phyloP scores from a whole-genome alignment of 495 filamentous ascomycete species.

The Venustampulla echinocandica region DNA sequence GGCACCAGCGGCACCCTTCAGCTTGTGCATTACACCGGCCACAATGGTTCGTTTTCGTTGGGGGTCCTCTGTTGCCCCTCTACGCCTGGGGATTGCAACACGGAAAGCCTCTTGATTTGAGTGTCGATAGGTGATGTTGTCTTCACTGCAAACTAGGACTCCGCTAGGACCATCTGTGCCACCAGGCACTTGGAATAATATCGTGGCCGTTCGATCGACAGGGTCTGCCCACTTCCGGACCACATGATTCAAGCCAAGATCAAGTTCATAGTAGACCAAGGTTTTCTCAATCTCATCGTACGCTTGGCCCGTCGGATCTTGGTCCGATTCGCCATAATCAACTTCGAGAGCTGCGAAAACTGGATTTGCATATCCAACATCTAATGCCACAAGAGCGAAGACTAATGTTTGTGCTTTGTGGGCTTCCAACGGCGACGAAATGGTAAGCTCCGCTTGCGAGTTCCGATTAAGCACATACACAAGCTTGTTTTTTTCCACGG shows the following conservation, averaged over 20 bases:
- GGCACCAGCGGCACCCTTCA: conserved; percentile 68
- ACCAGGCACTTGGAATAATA: conserved; percentile 93
- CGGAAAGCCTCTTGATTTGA: conserved; percentile 84
- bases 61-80: conserved; percentile 83
- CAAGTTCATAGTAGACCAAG: conserved; percentile 93
- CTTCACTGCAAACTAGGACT: conserved; percentile 88
- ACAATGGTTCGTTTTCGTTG: conserved; percentile 79
- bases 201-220: conserved; percentile 80
- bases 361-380: conserved; percentile 95
- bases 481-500: conserved; percentile 97
- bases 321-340: conserved; percentile 85
- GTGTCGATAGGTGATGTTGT: conserved; percentile 89
- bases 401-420: conserved; percentile 92
- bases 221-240: conserved; percentile 91
- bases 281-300: conserved; percentile 76
- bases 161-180: conserved; percentile 90
- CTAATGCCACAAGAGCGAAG: conserved; percentile 74
- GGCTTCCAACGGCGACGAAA: conserved; percentile 95
- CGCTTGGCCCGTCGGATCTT: conserved; percentile 80
- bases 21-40: conserved; percentile 91
- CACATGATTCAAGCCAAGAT: conserved; percentile 93
- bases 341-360: conserved; percentile 91
- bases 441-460: conserved; percentile 85
- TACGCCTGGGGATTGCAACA: conserved; percentile 78
- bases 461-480: conserved; percentile 98